phyloP scores from a whole-genome alignment of 768 basidiomycete species.

The Pisolithus albus region DNA sequence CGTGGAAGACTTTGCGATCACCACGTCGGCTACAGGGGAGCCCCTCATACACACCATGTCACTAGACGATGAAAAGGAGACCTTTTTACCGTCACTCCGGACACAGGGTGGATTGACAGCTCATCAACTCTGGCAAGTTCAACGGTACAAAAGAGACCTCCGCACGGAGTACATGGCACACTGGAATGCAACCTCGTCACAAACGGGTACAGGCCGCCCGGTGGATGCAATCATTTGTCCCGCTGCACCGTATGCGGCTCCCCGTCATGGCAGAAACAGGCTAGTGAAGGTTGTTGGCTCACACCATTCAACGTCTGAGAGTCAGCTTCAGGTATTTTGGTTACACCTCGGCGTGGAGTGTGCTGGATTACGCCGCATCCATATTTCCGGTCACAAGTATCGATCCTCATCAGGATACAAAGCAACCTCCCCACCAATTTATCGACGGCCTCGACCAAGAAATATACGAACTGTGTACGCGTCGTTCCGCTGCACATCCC shows the following conservation, averaged over 20 bases:
- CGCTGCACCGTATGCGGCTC: no score
- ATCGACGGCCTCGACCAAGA: slow-evolving; percentile 39
- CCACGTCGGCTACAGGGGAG: slow-evolving; percentile 41
- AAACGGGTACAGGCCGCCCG: no score
- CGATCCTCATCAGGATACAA: slow-evolving; percentile 46
- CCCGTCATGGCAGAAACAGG: no score
- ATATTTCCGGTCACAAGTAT: slow-evolving; percentile 58
- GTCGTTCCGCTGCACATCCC: slow-evolving; percentile 31
- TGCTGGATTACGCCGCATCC: slow-evolving; percentile 50
- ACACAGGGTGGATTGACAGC: slow-evolving; percentile 34
- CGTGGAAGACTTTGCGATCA: slow-evolving; percentile 38
- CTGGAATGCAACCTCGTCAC: no score
- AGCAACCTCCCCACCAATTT: slow-evolving; percentile 40
- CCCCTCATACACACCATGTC: slow-evolving; percentile 47
- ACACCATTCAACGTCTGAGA: slow-evolving; percentile 14
- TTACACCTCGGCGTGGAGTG: slow-evolving; percentile 64
- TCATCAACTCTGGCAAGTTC: slow-evolving; percentile 63
- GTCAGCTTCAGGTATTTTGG: slow-evolving; percentile 31
- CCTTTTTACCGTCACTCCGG: slow-evolving; percentile 20
- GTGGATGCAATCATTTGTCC: no score
- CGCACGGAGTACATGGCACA: no score
- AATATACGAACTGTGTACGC: slow-evolving; percentile 38
- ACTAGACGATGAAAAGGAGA: slow-evolving; percentile 6
- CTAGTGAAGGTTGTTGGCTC: no score
- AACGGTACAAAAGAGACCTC: no score